These are phyloP conservation scores for Yamadazyma philogaea DNA, from an alignment of 805 yeast genomes.

Conservation along the genomic window DNA sequence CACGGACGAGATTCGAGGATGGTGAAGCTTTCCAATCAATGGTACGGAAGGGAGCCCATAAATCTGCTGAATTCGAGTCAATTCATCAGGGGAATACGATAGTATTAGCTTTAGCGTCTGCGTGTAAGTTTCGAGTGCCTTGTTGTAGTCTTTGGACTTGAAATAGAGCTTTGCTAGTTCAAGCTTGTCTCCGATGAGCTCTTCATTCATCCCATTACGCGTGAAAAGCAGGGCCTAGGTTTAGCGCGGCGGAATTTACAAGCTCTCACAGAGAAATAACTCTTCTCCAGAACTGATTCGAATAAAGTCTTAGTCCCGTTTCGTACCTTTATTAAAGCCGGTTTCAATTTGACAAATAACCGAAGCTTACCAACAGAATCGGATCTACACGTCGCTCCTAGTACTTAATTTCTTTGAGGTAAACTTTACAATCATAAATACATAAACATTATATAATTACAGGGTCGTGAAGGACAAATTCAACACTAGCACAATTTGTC, in stretches of 20 bases:
- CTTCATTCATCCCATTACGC: slow-evolving; percentile 17
- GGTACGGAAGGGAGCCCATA: slow-evolving; percentile 26
- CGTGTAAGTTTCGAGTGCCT: slow-evolving; percentile 28
- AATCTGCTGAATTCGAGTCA: slow-evolving; percentile 18
- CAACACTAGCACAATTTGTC: too few relatives aligned
- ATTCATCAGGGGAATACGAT: slow-evolving; percentile 13
- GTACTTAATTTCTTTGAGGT: too few relatives aligned
- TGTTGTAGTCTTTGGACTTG: slow-evolving; percentile 24
- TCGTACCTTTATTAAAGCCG: too few relatives aligned
- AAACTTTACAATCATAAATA: too few relatives aligned
- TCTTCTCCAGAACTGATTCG: too few relatives aligned
- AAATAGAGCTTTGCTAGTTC: slow-evolving; percentile 30
- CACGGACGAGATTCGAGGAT: slow-evolving; percentile 34
- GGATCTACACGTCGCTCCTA: too few relatives aligned
- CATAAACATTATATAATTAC: neutral
- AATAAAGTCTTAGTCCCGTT: too few relatives aligned
- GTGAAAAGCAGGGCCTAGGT: neutral
- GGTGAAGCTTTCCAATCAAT: slow-evolving; percentile 26
- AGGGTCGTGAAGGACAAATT: neutral
- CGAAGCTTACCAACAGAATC: too few relatives aligned
- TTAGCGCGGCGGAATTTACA: too few relatives aligned
- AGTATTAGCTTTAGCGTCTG: slow-evolving; percentile 21
- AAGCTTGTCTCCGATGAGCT: slow-evolving; percentile 26
- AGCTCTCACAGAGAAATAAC: too few relatives aligned
- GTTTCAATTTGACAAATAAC: too few relatives aligned